Base-by-base conservation (phyloP, 1,284 basidiomycete species). In the Porodaedalea pini region DNA sequence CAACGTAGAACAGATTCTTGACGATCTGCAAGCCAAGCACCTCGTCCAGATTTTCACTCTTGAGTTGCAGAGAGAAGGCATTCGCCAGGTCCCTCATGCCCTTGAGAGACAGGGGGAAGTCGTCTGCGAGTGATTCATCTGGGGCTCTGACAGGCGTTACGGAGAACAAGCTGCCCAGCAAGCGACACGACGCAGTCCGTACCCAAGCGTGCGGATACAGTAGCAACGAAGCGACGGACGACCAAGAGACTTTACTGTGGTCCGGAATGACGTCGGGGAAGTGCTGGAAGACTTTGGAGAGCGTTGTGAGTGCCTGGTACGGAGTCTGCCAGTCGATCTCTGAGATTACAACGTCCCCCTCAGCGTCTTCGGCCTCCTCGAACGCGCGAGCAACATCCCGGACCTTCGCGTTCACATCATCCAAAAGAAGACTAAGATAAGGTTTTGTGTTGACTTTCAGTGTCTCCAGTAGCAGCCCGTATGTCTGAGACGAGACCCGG, bases 191-290 rank as follows among this genome's bases (percentile, higher is more conserved):
- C 0, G 89, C 89, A 11, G 85, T 84, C 32, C 95, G 87, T 1
- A 97, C 93, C 96, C 95, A 98, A 3, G 91, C 84, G 71, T 99
- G 96, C 10, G 95, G 94, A 73, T 89, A 98, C 7, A 92, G 77
- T 2, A 98, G 79, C 66, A 92, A 83, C 0, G 77, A 67, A 17
- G 83, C 75, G 41, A 97, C 76, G 0, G 76, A 69, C 19, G 73
- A 65, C 93, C 93, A 96, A 2, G 77, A 70, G 1, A 92, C 71
- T 51, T 71, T 73, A 29, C 72, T 71, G 7, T 70, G 66, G 32
- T 77, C 66, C 1, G 65, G 68, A 3, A 76, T 69, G 49, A 77
- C 64, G 27, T 79, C 75, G 0, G 86, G 82, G 59, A 83, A 79
- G 1, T 82, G 71, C 29, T 80, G 80, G 32, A 90, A 69, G 10